These are phyloP conservation scores for Acacia melanoxylon DNA, from an alignment of 306 rosid genomes.

Conservation along the genomic window DNA sequence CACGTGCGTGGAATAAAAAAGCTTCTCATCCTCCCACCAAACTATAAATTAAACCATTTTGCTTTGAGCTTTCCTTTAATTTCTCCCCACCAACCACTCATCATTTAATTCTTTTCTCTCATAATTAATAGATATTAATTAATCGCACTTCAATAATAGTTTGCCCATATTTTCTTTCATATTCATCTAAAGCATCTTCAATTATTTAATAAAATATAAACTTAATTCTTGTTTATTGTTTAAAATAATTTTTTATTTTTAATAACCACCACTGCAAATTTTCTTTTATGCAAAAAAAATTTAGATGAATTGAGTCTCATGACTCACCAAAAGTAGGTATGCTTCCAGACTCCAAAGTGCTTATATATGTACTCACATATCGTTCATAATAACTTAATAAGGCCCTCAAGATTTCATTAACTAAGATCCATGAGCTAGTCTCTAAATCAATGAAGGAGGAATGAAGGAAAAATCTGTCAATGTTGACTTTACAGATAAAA, in stretches of 20 bases:
- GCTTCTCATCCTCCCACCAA: conserved; percentile 30
- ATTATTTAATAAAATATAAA: background rate
- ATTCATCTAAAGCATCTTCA: background rate
- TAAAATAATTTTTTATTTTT: background rate
- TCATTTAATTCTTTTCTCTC: background rate
- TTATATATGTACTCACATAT: too few relatives aligned
- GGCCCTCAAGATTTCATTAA: background rate
- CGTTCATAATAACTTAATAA: too few relatives aligned
- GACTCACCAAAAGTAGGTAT: too few relatives aligned
- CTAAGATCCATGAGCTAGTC: background rate
- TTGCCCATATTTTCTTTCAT: background rate
- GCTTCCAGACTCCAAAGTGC: too few relatives aligned
- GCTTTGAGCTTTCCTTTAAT: background rate
- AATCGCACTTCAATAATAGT: background rate
- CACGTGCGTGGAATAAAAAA: conserved; percentile 78
- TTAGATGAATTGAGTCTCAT: too few relatives aligned
- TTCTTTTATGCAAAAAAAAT: too few relatives aligned
- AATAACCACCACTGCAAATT: background rate
- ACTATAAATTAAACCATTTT: conserved; percentile 31
- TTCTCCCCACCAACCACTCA: conserved; percentile 14
- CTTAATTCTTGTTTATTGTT: background rate
- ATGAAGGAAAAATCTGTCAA: background rate
- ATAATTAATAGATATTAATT: background rate
- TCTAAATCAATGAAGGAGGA: background rate
- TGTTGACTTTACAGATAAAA: background rate